These are phyloP conservation scores for Mycena chlorophos DNA, from an alignment of 768 basidiomycete genomes.

Conservation along the genomic window DNA sequence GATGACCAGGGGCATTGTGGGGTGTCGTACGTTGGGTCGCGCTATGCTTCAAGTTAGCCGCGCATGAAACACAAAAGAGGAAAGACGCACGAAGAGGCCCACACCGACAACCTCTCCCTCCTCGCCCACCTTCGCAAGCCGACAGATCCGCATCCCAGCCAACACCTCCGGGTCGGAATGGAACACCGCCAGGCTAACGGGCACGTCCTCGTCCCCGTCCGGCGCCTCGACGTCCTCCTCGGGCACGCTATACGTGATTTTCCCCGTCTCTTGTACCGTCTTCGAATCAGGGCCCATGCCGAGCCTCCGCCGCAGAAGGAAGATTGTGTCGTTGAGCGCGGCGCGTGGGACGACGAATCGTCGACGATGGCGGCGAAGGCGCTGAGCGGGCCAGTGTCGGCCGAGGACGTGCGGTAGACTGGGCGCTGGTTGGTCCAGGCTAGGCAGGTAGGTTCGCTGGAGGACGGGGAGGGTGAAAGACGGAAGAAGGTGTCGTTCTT, in stretches of 20 bases:
- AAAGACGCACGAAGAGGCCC: background rate
- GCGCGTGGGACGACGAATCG: background rate
- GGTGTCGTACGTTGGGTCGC: background rate
- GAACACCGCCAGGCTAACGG: background rate
- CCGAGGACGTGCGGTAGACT: background rate
- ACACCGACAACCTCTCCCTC: background rate
- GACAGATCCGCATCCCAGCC: background rate
- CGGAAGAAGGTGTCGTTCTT: background rate
- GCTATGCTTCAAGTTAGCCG: background rate
- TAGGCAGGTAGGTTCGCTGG: background rate
- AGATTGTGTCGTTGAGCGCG: background rate
- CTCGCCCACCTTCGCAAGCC: background rate
- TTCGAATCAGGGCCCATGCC: background rate
- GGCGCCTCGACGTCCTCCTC: background rate
- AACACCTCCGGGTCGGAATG: background rate
- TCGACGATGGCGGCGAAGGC: background rate
- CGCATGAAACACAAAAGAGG: background rate
- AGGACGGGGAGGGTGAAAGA: too few species aligned
- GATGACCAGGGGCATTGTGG: background rate
- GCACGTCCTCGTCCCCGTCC: background rate
- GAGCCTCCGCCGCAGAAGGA: background rate
- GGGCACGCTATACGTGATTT: background rate
- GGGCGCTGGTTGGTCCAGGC: background rate
- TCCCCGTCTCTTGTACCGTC: background rate
- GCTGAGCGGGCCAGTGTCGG: background rate